Evolutionary conservation across 1,139 yeast genomes (phyloP).

Genomic region (Tardiomyces depauwii): DNA sequence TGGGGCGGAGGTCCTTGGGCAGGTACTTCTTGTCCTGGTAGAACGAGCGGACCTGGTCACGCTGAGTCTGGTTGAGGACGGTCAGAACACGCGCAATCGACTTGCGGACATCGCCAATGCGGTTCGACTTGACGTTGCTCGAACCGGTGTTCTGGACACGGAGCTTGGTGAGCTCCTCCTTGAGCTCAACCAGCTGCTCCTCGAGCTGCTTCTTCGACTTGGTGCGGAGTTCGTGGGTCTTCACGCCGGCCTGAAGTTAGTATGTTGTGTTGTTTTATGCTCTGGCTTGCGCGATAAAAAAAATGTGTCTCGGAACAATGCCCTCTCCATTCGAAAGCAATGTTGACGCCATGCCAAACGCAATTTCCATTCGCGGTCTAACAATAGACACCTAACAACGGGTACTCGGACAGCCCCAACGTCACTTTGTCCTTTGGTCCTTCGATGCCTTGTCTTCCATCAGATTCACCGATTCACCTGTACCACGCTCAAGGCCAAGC

Average conservation of each 20-base stretch:
- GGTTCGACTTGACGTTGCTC: constrained; percentile 38
- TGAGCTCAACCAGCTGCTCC: constrained; percentile 86
- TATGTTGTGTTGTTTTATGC: too few species aligned
- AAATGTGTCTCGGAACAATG: too few species aligned
- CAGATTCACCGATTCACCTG: too few species aligned
- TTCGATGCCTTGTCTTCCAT: too few species aligned
- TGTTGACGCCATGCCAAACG: too few species aligned
- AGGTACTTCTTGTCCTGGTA: constrained; percentile 90
- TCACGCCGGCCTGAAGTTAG: constrained; percentile 62
- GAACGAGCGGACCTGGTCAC: constrained; percentile 90
- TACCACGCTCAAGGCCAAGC: too few species aligned
- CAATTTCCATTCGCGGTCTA: too few species aligned
- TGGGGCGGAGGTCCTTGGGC: constrained; percentile 98
- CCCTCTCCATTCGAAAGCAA: too few species aligned
- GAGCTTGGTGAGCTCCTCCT: constrained; percentile 93
- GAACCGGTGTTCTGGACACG: constrained; percentile 76
- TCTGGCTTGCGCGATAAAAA: too few species aligned
- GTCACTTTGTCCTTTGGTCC: too few species aligned
- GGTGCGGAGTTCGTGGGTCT: constrained; percentile 94
- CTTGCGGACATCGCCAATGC: constrained; percentile 89
- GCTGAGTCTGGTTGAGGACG: constrained; percentile 92
- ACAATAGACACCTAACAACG: too few species aligned
- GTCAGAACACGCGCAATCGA: constrained; percentile 98
- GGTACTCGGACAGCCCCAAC: too few species aligned
- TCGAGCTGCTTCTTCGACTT: constrained; percentile 96